Evolutionary conservation across 2,329 filamentous ascomycete species (phyloP).

Genomic region (Trichoderma cornu-damae): DNA sequence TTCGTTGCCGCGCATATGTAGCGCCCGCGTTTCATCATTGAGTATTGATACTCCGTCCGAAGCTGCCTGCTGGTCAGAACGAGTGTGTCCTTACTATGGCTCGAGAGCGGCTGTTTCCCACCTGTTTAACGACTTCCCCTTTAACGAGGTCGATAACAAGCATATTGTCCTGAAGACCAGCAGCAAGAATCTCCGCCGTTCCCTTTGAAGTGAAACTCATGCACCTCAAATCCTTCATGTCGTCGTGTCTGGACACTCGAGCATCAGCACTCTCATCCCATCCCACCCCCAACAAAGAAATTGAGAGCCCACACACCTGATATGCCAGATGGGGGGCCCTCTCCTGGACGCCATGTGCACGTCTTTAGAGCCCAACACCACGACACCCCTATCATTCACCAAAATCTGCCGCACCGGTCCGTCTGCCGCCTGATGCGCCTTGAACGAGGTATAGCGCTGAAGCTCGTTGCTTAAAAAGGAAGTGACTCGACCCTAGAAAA

Average conservation of each 20-base stretch:
- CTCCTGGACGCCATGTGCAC: constrained; percentile 84
- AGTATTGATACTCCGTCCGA: constrained; percentile 71
- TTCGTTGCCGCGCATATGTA: constrained; percentile 90
- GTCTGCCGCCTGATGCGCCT: constrained; percentile 67
- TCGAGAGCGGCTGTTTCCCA: constrained; percentile 27
- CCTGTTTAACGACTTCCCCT: constrained; percentile 65
- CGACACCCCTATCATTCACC: constrained; percentile 84
- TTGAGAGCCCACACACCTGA: constrained; percentile 51
- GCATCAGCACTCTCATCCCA: constrained; percentile 23
- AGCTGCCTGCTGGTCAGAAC: constrained; percentile 46
- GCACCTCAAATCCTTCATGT: constrained; percentile 82
- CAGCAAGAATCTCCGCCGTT: constrained; percentile 76
- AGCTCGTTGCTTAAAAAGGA: constrained; percentile 85
- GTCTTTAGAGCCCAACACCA: constrained; percentile 76
- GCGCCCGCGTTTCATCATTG: constrained; percentile 83
- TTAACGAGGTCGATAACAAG: constrained; percentile 68
- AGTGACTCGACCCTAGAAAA: constrained; percentile 68
- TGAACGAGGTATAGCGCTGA: constrained; percentile 85
- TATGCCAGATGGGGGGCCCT: constrained; percentile 82
- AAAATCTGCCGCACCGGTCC: constrained; percentile 82
- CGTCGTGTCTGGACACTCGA: constrained; percentile 53
- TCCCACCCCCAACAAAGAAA: neutral
- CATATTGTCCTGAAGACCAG: constrained; percentile 81
- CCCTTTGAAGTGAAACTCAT: constrained; percentile 94
- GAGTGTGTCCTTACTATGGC: neutral